Evolutionary conservation across 202 grass and related monocot species (phyloP).

Genomic region (Alloteropsis angusta): DNA sequence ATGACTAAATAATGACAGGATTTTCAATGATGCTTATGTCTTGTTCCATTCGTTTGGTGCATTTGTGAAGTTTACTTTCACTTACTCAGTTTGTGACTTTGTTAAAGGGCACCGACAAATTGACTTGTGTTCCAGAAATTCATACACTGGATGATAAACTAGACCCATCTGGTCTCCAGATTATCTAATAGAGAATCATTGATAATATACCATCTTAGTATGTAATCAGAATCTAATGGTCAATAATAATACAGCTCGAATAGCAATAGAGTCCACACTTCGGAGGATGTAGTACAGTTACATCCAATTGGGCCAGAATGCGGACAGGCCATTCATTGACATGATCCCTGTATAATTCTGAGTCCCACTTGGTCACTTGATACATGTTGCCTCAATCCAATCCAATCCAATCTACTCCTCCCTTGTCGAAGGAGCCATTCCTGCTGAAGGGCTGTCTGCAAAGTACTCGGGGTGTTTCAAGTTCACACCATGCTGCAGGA

Average conservation of each 20-base stretch:
- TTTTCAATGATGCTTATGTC: not conserved
- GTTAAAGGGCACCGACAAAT: not conserved
- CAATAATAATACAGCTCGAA: not conserved
- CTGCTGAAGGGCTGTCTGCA: slow-evolving; percentile 66
- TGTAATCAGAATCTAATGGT: not conserved
- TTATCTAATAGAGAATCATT: not conserved
- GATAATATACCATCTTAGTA: not conserved
- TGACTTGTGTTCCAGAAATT: not conserved
- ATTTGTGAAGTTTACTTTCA: not conserved
- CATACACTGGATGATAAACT: not conserved
- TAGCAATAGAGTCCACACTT: not conserved
- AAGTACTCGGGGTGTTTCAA: slow-evolving; percentile 93
- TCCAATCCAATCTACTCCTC: slow-evolving; percentile 72
- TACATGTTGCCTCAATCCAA: not conserved
- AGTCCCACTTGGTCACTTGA: not conserved
- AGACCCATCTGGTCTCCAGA: not conserved
- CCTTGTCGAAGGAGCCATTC: slow-evolving; percentile 62
- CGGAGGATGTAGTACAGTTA: not conserved
- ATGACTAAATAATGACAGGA: not conserved
- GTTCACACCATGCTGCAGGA: slow-evolving; percentile 81
- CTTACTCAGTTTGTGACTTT: not conserved
- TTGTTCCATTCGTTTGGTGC: not conserved
- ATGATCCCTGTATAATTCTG: not conserved
- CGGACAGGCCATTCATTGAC: not conserved
- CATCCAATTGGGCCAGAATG: slow-evolving; percentile 9